Conservation (phyloP, 495 filamentous ascomycete species). For the Hypoxylon trugodes region DNA sequence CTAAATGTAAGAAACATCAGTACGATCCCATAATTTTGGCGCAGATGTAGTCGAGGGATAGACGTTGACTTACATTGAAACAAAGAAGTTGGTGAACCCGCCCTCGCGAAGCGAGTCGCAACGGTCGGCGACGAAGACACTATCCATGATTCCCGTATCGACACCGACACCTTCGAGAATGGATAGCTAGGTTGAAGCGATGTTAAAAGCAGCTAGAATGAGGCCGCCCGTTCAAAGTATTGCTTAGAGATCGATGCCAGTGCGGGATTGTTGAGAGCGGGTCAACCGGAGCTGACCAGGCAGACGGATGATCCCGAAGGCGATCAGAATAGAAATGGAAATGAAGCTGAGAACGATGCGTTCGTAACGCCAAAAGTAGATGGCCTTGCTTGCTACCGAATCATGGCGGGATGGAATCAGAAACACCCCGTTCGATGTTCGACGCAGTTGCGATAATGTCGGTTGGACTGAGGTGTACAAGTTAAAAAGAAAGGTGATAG, state of each 20-base stretch:
- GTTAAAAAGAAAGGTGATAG: constrained; percentile 5
- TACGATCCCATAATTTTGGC: not conserved
- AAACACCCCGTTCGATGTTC: constrained; percentile 6
- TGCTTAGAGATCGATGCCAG: constrained; percentile 2
- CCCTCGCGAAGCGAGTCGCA: constrained; percentile 63
- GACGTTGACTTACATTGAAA: constrained; percentile 64
- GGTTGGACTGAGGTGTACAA: not conserved
- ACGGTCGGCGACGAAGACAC: constrained; percentile 45
- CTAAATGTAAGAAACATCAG: constrained; percentile 54
- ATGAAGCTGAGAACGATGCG: constrained; percentile 22
- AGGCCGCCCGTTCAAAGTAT: constrained; percentile 3
- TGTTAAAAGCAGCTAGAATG: not conserved
- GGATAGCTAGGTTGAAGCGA: not conserved
- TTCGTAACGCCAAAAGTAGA: constrained; percentile 24
- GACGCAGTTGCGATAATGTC: constrained; percentile 5
- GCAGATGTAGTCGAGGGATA: not conserved
- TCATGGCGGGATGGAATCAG: constrained; percentile 32
- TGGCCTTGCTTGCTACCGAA: constrained; percentile 23
- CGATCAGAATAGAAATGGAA: constrained; percentile 27
- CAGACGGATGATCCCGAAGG: constrained; percentile 19
- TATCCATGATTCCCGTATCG: constrained; percentile 45
- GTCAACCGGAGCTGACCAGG: constrained; percentile 18
- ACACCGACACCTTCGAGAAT: not conserved
- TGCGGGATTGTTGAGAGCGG: constrained; percentile 10
- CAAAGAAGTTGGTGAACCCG: constrained; percentile 65